Conservation (phyloP, 2,329 filamentous ascomycete genomes). For the Cadophora sp. region DNA sequence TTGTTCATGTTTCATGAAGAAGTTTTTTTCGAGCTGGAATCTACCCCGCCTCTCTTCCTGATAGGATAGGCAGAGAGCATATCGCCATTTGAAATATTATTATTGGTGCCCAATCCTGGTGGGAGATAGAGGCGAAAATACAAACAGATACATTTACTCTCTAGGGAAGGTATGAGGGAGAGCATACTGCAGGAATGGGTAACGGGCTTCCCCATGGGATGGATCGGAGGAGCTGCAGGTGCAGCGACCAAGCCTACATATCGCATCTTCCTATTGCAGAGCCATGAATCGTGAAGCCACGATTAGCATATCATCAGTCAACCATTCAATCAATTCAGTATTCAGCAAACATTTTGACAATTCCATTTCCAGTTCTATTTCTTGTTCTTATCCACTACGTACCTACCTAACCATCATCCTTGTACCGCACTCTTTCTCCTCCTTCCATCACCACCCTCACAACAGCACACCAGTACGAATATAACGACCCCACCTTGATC, state of each 20-base stretch:
- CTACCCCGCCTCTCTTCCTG: neutral
- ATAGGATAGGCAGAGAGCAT: neutral
- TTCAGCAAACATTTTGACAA: too few species aligned
- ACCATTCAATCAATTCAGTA: too few species aligned
- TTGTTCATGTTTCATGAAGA: neutral
- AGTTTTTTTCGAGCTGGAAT: neutral
- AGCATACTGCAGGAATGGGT: neutral
- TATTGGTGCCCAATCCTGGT: neutral
- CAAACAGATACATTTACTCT: too few species aligned
- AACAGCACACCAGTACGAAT: constrained; percentile 7
- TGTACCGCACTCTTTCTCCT: neutral
- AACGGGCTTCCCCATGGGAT: constrained; percentile 14
- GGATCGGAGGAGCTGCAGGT: neutral
- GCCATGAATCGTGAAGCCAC: neutral
- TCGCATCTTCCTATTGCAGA: constrained; percentile 4
- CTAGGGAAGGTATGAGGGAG: too few species aligned
- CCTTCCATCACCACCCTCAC: neutral
- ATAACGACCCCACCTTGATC: neutral
- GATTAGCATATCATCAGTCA: constrained; percentile 26
- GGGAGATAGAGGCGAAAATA: constrained; percentile 17
- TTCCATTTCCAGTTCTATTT: too few species aligned
- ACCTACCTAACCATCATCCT: too few species aligned
- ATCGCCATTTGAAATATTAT: neutral
- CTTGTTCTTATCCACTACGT: too few species aligned
- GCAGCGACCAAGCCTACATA: neutral